These are phyloP conservation scores for Colletotrichum sp. DNA, from an alignment of 2,329 filamentous ascomycete species.

Conservation along the genomic window DNA sequence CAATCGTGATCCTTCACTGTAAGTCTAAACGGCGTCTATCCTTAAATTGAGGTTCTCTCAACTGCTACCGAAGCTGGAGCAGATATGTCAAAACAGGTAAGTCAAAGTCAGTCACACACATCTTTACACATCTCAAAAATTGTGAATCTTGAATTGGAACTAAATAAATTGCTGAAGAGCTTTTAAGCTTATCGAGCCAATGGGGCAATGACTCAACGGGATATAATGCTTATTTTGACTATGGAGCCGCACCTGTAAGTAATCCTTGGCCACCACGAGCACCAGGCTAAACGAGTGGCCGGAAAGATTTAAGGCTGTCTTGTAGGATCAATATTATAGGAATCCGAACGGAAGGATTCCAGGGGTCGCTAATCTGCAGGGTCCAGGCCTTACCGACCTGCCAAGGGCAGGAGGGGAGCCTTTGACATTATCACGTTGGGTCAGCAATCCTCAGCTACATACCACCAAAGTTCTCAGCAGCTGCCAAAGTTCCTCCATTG, in stretches of 20 bases:
- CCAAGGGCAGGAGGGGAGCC: neutral
- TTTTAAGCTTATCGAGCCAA: neutral
- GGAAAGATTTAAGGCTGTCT: neutral
- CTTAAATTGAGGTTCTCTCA: neutral
- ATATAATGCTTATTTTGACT: neutral
- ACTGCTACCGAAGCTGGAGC: neutral
- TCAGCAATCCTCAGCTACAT: neutral
- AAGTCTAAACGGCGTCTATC: neutral
- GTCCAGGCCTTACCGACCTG: neutral
- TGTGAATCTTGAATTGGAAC: neutral
- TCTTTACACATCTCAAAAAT: neutral
- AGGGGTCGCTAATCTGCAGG: neutral
- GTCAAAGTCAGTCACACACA: too few relatives aligned
- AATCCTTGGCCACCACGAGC: neutral
- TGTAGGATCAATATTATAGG: neutral
- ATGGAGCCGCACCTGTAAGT: neutral
- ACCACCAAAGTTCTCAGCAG: neutral
- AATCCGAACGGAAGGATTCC: neutral
- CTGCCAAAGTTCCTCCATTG: neutral
- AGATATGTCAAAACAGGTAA: neutral
- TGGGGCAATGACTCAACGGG: neutral
- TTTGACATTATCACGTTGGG: neutral
- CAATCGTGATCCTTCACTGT: neutral
- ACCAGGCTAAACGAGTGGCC: neutral
- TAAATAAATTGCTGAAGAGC: neutral